phyloP scores from a whole-genome alignment of 1,284 basidiomycete species.

The Cerrena zonata region DNA sequence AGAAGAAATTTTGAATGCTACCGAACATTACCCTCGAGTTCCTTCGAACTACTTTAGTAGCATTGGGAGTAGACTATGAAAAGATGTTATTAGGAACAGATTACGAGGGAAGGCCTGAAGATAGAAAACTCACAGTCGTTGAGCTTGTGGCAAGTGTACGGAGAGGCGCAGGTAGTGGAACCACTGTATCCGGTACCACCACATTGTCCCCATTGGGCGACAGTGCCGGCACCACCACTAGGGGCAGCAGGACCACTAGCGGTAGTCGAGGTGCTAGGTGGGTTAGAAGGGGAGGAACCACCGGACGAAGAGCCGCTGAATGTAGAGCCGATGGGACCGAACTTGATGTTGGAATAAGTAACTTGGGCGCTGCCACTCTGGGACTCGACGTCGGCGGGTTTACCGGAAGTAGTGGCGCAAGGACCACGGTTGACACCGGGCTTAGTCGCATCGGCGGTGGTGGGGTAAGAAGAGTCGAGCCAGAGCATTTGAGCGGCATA shows the following conservation, averaged over 20 bases:
- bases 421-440: constrained; percentile 34
- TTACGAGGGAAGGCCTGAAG: not conserved
- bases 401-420: constrained; percentile 32
- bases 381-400: constrained; percentile 29
- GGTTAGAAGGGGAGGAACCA: not conserved
- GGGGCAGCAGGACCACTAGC: not conserved
- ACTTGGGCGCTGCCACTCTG: constrained; percentile 18
- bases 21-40: not conserved
- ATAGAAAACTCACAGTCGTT: constrained; percentile 13
- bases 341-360: constrained; percentile 34
- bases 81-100: constrained; percentile 1
- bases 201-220: constrained; percentile 15
- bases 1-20: not conserved
- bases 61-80: constrained; percentile 14
- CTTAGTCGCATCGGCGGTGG: constrained; percentile 21
- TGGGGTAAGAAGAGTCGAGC: constrained; percentile 36
- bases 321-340: constrained; percentile 32
- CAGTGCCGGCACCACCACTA: constrained; percentile 4
- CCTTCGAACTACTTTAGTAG: constrained; percentile 7
- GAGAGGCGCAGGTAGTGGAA: constrained; percentile 10
- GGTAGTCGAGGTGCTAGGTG: not conserved
- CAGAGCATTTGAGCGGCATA: constrained; percentile 35
- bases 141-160: constrained; percentile 15
- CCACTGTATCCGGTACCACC: constrained; percentile 15
- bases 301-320: constrained; percentile 11